Base-by-base conservation (phyloP, 2,329 filamentous ascomycete genomes). In the Lizonia empirigonia region DNA sequence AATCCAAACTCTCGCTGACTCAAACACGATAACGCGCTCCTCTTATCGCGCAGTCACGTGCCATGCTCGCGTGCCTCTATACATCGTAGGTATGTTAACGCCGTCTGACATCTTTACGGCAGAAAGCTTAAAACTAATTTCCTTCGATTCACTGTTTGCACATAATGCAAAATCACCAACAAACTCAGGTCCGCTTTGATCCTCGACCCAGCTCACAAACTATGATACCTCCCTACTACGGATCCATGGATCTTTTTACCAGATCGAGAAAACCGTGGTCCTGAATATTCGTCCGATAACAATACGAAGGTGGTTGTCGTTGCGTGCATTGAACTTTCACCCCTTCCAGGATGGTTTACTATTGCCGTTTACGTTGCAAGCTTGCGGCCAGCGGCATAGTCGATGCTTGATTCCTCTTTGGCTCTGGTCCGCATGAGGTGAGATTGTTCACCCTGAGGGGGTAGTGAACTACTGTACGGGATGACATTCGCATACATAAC, bases 21-120 rank as follows among this genome's bases (percentile, higher is more conserved):
- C 49, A 29, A 22, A 24, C 39, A 39, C 34, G 26, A 40, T 44
- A 40, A 36, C 37, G 42, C 36, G 36, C 24, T 9, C 27, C 22
- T 13, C 42, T 47, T 52, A 52, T 52, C 49, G n/a, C 49, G 49
- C 15, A 19, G 33, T 52, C 49, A 52, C 49, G 49, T 52, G 49
- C n/a, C n/a, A n/a, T n/a, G n/a, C n/a, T n/a, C n/a, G n/a, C 9
- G 7, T 1, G 18, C 16, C 3, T 20, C 15, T 34, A 6, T 6
- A 6, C 7, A 6, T 10, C 6, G 6, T 10, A 26, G 7, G 24
- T 26, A 10, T 10, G 10, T 26, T 26, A 26, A 26, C 10, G n/a
- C 24, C 10, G 6, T 20, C 6, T 8, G 18, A 35, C 15, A n/a
- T 30, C n/a, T 16, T 24, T 22, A 32, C 20, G 29, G 24, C 36